Evolutionary conservation across 129 eudicot genomes (phyloP), one percentile per base, ranked within the genome.

Genomic region (Flaveria sonorensis): DNA sequence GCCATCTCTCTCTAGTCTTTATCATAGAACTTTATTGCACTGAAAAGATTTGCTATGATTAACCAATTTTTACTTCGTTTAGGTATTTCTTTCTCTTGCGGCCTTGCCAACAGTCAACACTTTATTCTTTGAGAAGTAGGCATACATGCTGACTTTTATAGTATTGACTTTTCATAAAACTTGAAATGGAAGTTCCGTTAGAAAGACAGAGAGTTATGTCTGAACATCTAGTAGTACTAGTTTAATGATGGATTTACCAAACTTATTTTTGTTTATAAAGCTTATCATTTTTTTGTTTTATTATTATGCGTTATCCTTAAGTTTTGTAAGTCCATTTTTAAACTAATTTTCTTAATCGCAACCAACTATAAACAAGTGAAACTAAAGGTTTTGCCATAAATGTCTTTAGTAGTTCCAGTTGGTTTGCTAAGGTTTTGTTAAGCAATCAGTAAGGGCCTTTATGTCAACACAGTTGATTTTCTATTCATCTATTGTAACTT

Each of bases 1-100:
- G 47, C 70, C 70, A 65, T 65, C 21, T 65, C 70, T 65, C 21
- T 65, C 43, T 63, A 43, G 40, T 63, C 21, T 32, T 26, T 32
- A 32, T 65, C 48, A 36, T 42, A 62, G 19, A 62, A 65, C 26
- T 65, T 36, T 36, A 32, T 26, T 36, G 48, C 48, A 32, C 19
- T 16, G 48, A 65, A 8, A 30, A 2, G 9, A 16, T 21, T 59
- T 23, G 65, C 4, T 62, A 13, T 62, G 19, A 40, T 24, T 50
- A 7, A 57, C 21, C 64, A 9, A 20, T 57, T 7, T 12, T 47
- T 13, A 23, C 59, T 46, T 51, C 18, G 7, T 11, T 42, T 68
- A 68, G 19, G 36, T 68, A 70, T 70, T 47, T 46, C 55, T 53
- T 48, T 48, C 24, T 48, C 13, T 30, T 48, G 60, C 8, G n/a